phyloP scores from a whole-genome alignment of 2,329 filamentous ascomycete species.

The Talaromyces albobiverticillius region DNA sequence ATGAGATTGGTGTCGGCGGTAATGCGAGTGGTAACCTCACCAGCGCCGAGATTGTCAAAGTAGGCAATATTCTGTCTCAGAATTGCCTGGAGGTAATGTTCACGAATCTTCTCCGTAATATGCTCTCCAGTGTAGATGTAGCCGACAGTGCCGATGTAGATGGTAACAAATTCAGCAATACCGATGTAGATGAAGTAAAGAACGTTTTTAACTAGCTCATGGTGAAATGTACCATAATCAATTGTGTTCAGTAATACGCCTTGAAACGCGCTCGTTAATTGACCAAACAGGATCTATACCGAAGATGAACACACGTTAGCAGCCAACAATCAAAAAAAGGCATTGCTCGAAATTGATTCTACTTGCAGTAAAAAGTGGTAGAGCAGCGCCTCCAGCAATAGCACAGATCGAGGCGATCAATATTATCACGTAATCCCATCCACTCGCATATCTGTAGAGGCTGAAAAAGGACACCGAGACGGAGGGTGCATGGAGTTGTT shows the following conservation, averaged over 20 bases:
- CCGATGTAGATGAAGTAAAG: conserved; percentile 85
- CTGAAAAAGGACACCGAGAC: conserved; percentile 63
- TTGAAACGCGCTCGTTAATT: conserved; percentile 70
- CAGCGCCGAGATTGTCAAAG: conserved; percentile 88
- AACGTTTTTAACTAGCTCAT: conserved; percentile 61
- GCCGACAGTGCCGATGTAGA: conserved; percentile 77
- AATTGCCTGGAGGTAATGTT: conserved; percentile 79
- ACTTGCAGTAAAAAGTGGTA: conserved; percentile 68
- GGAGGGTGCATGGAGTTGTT: conserved; percentile 64
- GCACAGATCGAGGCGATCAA: conserved; percentile 60
- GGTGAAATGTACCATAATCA: conserved; percentile 55
- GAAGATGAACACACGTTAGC: conserved; percentile 13
- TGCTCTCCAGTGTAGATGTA: conserved; percentile 88
- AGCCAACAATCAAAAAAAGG: background rate
- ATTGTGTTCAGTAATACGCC: conserved; percentile 54
- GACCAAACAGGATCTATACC: conserved; percentile 64
- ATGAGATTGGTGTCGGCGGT: conserved; percentile 92
- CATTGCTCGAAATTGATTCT: background rate
- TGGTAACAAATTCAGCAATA: conserved; percentile 73
- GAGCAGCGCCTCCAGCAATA: conserved; percentile 69
- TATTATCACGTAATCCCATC: conserved; percentile 63
- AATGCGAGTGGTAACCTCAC: conserved; percentile 91
- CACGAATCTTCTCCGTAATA: conserved; percentile 73
- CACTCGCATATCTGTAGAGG: conserved; percentile 69
- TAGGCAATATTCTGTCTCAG: conserved; percentile 87